Conservation (phyloP, 108 stramenopile genomes). For the Phaeodactylum tricornutum region DNA sequence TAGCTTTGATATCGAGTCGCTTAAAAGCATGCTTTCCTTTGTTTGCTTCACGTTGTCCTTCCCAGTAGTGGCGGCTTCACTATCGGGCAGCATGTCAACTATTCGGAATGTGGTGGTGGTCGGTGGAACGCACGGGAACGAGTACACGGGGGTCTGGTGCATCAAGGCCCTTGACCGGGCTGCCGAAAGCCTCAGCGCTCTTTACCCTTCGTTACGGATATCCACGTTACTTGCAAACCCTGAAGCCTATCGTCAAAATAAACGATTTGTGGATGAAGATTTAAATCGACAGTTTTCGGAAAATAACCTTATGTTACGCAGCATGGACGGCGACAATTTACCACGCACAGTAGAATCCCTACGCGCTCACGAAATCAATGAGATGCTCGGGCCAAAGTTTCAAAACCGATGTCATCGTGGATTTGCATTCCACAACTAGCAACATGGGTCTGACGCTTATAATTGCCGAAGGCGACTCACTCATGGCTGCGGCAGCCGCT, state of each 20-base stretch:
- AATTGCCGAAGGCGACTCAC: constrained; percentile 48
- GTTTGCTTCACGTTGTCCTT: too few relatives aligned
- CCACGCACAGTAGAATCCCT: constrained; percentile 32
- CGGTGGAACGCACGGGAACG: constrained; percentile 88
- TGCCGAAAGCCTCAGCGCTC: neutral
- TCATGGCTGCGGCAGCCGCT: constrained; percentile 65
- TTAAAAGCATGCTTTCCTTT: too few relatives aligned
- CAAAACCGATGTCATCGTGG: constrained; percentile 53
- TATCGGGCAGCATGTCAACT: too few relatives aligned
- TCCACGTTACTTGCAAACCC: constrained; percentile 64
- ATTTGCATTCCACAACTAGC: constrained; percentile 74
- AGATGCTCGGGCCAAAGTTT: constrained; percentile 60
- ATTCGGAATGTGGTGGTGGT: constrained; percentile 68
- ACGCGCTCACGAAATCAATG: constrained; percentile 57
- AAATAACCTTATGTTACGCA: constrained; percentile 14
- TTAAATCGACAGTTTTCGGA: constrained; percentile 69
- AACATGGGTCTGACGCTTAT: constrained; percentile 80
- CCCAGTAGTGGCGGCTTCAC: too few relatives aligned
- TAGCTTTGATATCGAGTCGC: too few relatives aligned
- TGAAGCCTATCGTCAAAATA: constrained; percentile 56
- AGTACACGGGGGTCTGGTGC: constrained; percentile 77
- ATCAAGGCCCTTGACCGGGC: constrained; percentile 38
- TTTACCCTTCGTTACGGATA: constrained; percentile 29
- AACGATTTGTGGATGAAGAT: constrained; percentile 67
- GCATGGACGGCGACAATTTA: constrained; percentile 12